Percentiles rank a stretch among this genome's conserved stretches.
Conservation (phyloP, 768 basidiomycete species). For the Tricholoma furcatifolium region DNA sequence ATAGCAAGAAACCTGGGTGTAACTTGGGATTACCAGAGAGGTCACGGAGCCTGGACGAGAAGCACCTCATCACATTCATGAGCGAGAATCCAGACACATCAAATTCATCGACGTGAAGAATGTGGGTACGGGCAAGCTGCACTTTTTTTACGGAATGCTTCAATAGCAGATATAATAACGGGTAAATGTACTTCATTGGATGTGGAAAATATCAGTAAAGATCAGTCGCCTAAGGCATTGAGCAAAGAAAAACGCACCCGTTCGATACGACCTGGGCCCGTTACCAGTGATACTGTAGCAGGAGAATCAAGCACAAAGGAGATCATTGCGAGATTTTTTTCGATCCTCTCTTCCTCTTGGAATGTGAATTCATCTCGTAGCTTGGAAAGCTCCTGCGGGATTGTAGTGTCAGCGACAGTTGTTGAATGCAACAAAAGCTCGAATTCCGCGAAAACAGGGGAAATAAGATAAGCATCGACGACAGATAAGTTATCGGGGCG, state of each 20-base stretch:
- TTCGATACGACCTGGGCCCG: background rate
- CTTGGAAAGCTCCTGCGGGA: background rate
- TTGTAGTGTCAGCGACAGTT: background rate
- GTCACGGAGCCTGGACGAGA: background rate
- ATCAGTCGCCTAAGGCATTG: background rate
- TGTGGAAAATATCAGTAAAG: too few species aligned
- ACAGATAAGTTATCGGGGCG: background rate
- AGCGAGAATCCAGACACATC: background rate
- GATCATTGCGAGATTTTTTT: background rate
- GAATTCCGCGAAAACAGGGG: background rate
- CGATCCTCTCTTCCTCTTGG: background rate
- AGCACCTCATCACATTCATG: background rate
- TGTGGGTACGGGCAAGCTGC: background rate
- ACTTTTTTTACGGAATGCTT: background rate
- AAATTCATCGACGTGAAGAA: background rate
- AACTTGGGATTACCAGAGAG: background rate
- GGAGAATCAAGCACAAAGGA: background rate
- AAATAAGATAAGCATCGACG: background rate
- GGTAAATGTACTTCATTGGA: slow-evolving; percentile 1
- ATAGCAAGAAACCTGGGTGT: background rate
- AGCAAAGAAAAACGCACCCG: background rate
- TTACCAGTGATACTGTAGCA: background rate
- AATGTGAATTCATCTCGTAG: background rate
- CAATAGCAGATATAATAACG: slow-evolving; percentile 3
- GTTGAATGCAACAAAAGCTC: background rate